Conservation (phyloP, 2,329 filamentous ascomycete genomes). For the Metarhizium humberi region DNA sequence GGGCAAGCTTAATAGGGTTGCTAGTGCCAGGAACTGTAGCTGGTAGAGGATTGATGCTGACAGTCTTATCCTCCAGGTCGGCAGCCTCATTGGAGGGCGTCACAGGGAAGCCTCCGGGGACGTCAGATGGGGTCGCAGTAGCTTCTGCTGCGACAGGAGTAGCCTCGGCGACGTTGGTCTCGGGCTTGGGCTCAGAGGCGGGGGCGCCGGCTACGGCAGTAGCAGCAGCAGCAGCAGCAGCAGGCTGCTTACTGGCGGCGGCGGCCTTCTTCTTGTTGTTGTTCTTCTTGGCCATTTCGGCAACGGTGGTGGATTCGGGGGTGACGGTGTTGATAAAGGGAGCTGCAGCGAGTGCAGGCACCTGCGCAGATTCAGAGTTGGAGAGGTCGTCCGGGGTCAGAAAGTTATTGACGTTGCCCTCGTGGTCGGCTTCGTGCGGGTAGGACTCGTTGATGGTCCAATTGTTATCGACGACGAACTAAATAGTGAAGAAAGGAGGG, state of each 20-base stretch:
- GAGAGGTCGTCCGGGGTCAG: conserved; percentile 64
- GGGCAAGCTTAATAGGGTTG: conserved; percentile 71
- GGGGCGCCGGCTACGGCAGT: background rate
- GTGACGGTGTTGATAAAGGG: conserved; percentile 57
- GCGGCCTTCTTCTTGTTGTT: conserved; percentile 32
- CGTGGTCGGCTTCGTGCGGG: conserved; percentile 72
- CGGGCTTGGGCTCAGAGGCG: background rate
- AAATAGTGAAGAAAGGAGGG: conserved; percentile 12
- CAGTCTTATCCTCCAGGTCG: conserved; percentile 37
- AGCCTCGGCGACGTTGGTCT: background rate
- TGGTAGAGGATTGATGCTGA: conserved; percentile 53
- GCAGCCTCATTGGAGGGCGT: conserved; percentile 53
- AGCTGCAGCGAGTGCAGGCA: conserved; percentile 23
- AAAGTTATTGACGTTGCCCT: conserved; percentile 89
- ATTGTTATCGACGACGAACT: conserved; percentile 92
- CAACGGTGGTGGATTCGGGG: conserved; percentile 62
- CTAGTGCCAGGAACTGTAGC: conserved; percentile 49
- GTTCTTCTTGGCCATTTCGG: conserved; percentile 46
- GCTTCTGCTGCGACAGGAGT: conserved; percentile 5
- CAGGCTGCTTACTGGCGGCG: conserved; percentile 8
- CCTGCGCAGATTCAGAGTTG: conserved; percentile 17
- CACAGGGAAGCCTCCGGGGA: conserved; percentile 47
- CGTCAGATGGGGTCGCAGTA: conserved; percentile 23
- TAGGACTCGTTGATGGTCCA: conserved; percentile 80
- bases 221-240: conserved; percentile 7